These are phyloP conservation scores for Rhodotorula glutinis DNA, from an alignment of 1,284 basidiomycete species.

Conservation along the genomic window DNA sequence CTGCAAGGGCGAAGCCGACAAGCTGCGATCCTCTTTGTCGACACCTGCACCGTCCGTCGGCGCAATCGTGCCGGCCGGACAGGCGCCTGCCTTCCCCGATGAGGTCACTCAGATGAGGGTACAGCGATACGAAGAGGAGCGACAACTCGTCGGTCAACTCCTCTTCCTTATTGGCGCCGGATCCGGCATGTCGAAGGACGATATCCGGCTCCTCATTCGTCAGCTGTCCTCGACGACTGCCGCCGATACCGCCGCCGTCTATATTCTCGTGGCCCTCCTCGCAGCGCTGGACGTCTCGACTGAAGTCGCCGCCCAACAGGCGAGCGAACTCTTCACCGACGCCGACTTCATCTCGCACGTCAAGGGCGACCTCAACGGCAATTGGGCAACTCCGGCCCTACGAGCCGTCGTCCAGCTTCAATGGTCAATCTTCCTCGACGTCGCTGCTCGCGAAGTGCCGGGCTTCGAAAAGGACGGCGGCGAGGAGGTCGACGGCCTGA, in stretches of 20 bases:
- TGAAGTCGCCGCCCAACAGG: conserved; percentile 35
- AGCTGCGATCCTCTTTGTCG: conserved; percentile 27
- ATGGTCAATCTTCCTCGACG: conserved; percentile 80
- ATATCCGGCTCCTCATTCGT: conserved; percentile 59
- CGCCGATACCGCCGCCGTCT: conserved; percentile 65
- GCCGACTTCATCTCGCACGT: conserved; percentile 45
- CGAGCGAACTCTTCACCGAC: conserved; percentile 44
- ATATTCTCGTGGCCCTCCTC: conserved; percentile 67
- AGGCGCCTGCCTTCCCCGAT: conserved; percentile 55
- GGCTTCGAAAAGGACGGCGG: conserved; percentile 64
- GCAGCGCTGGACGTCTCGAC: conserved; percentile 59
- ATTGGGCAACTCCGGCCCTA: conserved; percentile 70
- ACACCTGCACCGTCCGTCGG: conserved; percentile 56
- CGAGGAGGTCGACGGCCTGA: conserved; percentile 72
- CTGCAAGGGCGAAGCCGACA: conserved; percentile 55
- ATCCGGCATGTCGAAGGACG: conserved; percentile 59
- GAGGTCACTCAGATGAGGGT: conserved; percentile 64
- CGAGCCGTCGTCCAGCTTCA: conserved; percentile 74
- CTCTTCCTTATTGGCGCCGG: conserved; percentile 64
- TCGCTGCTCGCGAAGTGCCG: conserved; percentile 65
- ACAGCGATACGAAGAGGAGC: conserved; percentile 69
- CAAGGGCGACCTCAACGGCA: conserved; percentile 46
- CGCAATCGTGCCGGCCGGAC: conserved; percentile 48
- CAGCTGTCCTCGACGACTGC: conserved; percentile 52
- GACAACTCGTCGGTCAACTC: conserved; percentile 61